These are phyloP conservation scores for Coemansia reversa DNA, from an alignment of 192 early-diverging fungal genomes.

Conservation along the genomic window DNA sequence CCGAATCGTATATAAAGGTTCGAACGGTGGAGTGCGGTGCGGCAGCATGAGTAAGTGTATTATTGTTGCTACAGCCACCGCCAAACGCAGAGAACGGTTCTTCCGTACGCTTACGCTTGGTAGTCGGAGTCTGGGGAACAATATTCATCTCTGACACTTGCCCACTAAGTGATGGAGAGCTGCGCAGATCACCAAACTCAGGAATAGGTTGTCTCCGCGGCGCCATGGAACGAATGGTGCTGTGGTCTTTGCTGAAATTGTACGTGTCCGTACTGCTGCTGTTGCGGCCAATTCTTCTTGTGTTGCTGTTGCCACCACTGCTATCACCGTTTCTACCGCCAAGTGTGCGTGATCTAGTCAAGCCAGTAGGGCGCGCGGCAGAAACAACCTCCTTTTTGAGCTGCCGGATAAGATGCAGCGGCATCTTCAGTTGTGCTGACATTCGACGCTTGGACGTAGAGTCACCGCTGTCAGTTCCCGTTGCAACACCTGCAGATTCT, in stretches of 20 bases:
- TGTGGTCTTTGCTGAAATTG: too few relatives aligned
- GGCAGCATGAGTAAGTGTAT: slow-evolving; percentile 9
- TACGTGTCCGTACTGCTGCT: slow-evolving; percentile 1
- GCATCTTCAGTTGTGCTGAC: slow-evolving; percentile 33
- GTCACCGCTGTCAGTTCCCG: neutral
- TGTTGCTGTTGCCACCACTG: neutral
- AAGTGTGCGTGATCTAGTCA: slow-evolving; percentile 12
- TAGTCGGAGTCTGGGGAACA: slow-evolving; percentile 18
- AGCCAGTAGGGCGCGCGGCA: slow-evolving; percentile 16
- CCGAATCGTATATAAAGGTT: slow-evolving; percentile 35
- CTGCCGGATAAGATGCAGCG: slow-evolving; percentile 40
- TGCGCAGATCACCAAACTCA: slow-evolving; percentile 10
- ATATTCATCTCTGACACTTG: neutral
- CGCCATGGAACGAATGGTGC: neutral
- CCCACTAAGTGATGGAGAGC: slow-evolving; percentile 21
- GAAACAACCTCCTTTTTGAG: slow-evolving; percentile 50
- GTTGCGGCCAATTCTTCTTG: neutral
- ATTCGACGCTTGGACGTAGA: slow-evolving; percentile 5
- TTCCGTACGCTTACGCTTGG: slow-evolving; percentile 30
- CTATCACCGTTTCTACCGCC: slow-evolving; percentile 8
- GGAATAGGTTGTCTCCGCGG: slow-evolving; percentile 8
- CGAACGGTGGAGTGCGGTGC: slow-evolving; percentile 5
- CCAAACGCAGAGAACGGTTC: slow-evolving; percentile 3
- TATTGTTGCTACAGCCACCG: neutral
- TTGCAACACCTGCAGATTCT: neutral